Percentiles rank a stretch among this genome's conserved stretches.
These are phyloP conservation scores for Diplodia intermedia DNA, from an alignment of 2,329 filamentous ascomycete species.

Conservation along the genomic window DNA sequence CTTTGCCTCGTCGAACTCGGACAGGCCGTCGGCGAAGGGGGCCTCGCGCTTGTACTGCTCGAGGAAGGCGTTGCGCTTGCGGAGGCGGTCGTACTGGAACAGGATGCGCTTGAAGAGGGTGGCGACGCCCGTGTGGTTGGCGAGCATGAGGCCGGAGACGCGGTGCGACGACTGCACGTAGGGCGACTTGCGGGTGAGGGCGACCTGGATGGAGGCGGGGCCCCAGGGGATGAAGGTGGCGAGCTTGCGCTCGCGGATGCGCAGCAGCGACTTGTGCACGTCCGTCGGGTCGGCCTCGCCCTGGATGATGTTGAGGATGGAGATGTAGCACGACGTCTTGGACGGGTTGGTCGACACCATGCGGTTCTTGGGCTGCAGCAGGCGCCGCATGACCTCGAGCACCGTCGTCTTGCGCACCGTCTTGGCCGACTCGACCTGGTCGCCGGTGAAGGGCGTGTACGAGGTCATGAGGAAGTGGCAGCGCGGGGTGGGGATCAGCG, in stretches of 20 bases:
- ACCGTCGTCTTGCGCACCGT: constrained; percentile 98
- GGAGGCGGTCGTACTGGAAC: constrained; percentile 88
- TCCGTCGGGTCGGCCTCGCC: constrained; percentile 98
- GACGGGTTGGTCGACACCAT: constrained; percentile 97
- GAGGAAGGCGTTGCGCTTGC: constrained; percentile 96
- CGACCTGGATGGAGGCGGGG: constrained; percentile 95
- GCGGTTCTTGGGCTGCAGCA: constrained; percentile 97
- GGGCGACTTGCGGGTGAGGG: constrained; percentile 92
- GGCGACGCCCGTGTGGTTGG: constrained; percentile 96
- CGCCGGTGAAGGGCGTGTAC: constrained; percentile 96
- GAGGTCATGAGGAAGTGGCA: constrained; percentile 99
- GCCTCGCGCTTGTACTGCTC: constrained; percentile 96
- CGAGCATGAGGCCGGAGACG: constrained; percentile 95
- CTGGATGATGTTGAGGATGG: constrained; percentile 98
- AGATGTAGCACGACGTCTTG: constrained; percentile 99
- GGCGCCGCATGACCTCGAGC: constrained; percentile 92
- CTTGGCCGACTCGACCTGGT: constrained; percentile 95
- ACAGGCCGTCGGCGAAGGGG: constrained; percentile 87
- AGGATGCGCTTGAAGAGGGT: constrained; percentile 96
- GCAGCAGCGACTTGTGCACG: constrained; percentile 93
- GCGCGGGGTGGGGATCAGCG: constrained; percentile 91
- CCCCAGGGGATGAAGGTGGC: constrained; percentile 99
- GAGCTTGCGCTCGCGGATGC: constrained; percentile 90
- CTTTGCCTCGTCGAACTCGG: constrained; percentile 93
- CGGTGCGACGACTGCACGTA: constrained; percentile 94